phyloP scores from a whole-genome alignment of 495 filamentous ascomycete species.

The Hyaloscypha finlandica region DNA sequence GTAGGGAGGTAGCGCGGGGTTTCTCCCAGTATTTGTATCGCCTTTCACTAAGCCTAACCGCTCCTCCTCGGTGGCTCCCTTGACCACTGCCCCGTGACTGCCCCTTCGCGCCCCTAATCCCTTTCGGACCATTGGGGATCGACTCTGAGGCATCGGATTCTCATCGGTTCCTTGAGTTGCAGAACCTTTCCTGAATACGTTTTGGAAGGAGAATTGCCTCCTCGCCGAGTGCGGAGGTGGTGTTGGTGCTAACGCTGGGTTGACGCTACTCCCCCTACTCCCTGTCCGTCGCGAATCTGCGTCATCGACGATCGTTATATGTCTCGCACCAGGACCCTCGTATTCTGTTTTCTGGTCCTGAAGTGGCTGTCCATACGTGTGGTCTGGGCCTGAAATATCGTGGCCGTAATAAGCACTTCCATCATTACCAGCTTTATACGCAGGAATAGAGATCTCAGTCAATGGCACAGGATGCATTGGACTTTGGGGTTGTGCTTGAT shows the following conservation, averaged over 20 bases:
- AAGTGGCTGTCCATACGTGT: slow-evolving; percentile 31
- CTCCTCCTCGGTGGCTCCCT: slow-evolving; percentile 82
- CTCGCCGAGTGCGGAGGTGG: slow-evolving; percentile 56
- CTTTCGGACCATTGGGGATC: slow-evolving; percentile 34
- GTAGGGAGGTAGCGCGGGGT: slow-evolving; percentile 42
- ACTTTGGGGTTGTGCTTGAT: slow-evolving; percentile 38
- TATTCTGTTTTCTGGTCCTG: slow-evolving; percentile 40
- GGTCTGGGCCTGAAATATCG: slow-evolving; percentile 5
- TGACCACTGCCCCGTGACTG: slow-evolving; percentile 46
- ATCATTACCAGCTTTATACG: slow-evolving; percentile 49
- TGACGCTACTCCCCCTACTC: slow-evolving; percentile 33
- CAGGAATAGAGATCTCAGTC: slow-evolving; percentile 59
- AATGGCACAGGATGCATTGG: slow-evolving; percentile 61
- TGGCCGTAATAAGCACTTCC: slow-evolving; percentile 37
- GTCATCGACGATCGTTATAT: slow-evolving; percentile 41
- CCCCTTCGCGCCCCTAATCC: slow-evolving; percentile 47
- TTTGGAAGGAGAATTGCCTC: slow-evolving; percentile 92
- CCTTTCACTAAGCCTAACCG: slow-evolving; percentile 82
- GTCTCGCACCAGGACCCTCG: slow-evolving; percentile 39
- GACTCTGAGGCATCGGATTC: slow-evolving; percentile 38
- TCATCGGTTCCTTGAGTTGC: slow-evolving; percentile 38
- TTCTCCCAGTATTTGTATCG: slow-evolving; percentile 49
- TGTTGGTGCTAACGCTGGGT: slow-evolving; percentile 36
- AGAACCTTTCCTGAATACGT: slow-evolving; percentile 59
- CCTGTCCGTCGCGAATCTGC: slow-evolving; percentile 32